Percentiles rank a stretch among this genome's conserved stretches.
These are phyloP conservation scores for Calonectria crousiana DNA, from an alignment of 2,329 filamentous ascomycete species.

Conservation along the genomic window DNA sequence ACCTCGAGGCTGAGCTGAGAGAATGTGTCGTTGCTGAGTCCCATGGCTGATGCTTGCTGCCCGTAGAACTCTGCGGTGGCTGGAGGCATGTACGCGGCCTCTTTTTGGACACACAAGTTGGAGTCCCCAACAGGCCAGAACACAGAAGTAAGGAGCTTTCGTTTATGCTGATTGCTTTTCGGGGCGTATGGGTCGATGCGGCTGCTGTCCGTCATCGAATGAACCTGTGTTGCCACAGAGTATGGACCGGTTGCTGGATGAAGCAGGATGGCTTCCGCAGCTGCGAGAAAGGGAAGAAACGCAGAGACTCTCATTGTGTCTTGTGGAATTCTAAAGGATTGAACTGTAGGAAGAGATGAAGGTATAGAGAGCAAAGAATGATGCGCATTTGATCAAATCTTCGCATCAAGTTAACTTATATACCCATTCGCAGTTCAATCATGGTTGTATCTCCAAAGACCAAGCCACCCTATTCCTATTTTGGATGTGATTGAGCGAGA, in stretches of 20 bases:
- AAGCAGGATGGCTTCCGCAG: constrained; percentile 41
- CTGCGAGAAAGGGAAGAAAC: constrained; percentile 29
- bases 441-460: neutral
- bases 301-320: constrained; percentile 34
- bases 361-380: neutral
- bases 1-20: constrained; percentile 41
- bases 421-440: neutral
- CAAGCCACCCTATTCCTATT: neutral
- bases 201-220: constrained; percentile 45
- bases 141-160: constrained; percentile 46
- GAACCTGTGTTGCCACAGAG: constrained; percentile 41
- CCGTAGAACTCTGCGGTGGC: constrained; percentile 47
- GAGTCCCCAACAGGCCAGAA: constrained; percentile 47
- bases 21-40: constrained; percentile 49
- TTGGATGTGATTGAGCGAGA: constrained; percentile 32
- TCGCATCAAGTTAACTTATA: neutral
- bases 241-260: constrained; percentile 45
- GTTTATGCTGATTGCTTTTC: constrained; percentile 31
- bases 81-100: constrained; percentile 50
- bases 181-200: constrained; percentile 49
- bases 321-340: neutral
- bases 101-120: constrained; percentile 33
- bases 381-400: neutral
- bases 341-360: neutral
- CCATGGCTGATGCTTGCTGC: constrained; percentile 37